These are phyloP conservation scores for Calonectria henricotiae DNA, from an alignment of 2,329 filamentous ascomycete genomes.

Conservation along the genomic window DNA sequence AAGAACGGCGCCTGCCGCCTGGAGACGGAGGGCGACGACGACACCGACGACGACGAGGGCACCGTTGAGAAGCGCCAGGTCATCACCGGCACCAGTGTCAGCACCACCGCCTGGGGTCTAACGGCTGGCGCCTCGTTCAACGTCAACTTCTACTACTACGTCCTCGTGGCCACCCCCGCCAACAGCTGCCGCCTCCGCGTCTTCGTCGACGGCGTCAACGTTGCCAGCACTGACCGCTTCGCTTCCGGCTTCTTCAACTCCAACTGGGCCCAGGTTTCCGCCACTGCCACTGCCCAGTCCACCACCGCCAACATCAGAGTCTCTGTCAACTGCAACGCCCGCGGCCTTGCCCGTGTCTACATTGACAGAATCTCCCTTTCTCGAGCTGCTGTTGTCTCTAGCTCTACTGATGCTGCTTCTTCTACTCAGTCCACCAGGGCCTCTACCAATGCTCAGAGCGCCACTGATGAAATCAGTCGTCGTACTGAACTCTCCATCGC, in stretches of 20 bases:
- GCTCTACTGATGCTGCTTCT: not conserved
- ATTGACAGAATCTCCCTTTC: constrained; percentile 11
- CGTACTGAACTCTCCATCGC: not conserved
- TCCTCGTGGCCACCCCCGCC: constrained; percentile 10
- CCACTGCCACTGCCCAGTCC: not conserved
- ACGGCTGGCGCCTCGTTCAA: not conserved
- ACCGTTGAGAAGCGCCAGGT: constrained; percentile 7
- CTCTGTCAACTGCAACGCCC: constrained; percentile 13
- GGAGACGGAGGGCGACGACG: constrained; percentile 5
- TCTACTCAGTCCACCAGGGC: not conserved
- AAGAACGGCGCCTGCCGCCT: constrained; percentile 23
- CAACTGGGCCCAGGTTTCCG: constrained; percentile 1
- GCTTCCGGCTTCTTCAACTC: not conserved
- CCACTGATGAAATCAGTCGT: not conserved
- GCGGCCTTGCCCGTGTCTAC: constrained; percentile 17
- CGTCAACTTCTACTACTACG: constrained; percentile 24
- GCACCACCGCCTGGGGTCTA: not conserved
- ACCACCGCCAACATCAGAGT: not conserved
- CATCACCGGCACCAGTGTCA: constrained; percentile 17
- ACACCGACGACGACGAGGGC: not conserved
- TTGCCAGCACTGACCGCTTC: constrained; percentile 29
- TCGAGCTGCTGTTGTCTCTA: not conserved
- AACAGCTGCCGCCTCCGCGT: constrained; percentile 27
- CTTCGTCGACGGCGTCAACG: constrained; percentile 19
- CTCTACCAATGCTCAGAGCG: not conserved